Base-by-base conservation (phyloP, 2,329 filamentous ascomycete species). In the Emmonsiellopsis sp. region DNA sequence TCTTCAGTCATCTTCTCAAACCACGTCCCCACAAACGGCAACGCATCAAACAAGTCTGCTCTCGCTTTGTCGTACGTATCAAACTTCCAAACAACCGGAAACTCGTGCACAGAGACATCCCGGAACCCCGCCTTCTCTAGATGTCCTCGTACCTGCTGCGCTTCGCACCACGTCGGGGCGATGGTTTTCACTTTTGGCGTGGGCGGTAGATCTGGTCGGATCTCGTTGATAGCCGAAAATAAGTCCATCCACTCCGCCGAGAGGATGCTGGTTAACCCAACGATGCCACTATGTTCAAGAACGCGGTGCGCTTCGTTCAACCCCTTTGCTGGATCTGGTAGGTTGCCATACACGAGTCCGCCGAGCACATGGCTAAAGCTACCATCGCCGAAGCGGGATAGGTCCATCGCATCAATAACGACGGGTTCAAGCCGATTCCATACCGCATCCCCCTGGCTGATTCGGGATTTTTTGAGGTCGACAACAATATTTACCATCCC, bases 21-120 rank as follows among this genome's bases (percentile, higher is more conserved):
- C 48, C 35, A 41, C 37, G n/a, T 50, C 37, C 15, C 20, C 48
- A 50, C 7, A 20, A 50, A 50, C 11, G 48, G 48, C 48, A 51
- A 3, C 37, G 48, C 16, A 11, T 43, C 48, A 15, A 51, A 35
- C 8, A 51, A 20, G 4, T 51, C 15, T n/a, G 10, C 48, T 7
- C 37, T 34, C 5, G 42, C 32, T 0, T 42, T 30, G 26, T 51
- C 15, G 16, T 51, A 35, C 26, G 37, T 26, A 11, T 31, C 7
- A 42, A 15, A 42, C 13, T 16, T n/a, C 15, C 38, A 50, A 7
- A 31, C 5, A 7, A 50, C n/a, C 2, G 48, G 37, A 16, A 51
- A 20, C 38, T 16, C 13, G 7, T 16, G 20, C 31, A 51, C 13
- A 7, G 32, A 16, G 16, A 51, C 37, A 42, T 51, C 48, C 38